Evolutionary conservation across 2,329 filamentous ascomycete genomes (phyloP), one percentile per base, ranked within the genome.

Genomic region (Phoma sp.): DNA sequence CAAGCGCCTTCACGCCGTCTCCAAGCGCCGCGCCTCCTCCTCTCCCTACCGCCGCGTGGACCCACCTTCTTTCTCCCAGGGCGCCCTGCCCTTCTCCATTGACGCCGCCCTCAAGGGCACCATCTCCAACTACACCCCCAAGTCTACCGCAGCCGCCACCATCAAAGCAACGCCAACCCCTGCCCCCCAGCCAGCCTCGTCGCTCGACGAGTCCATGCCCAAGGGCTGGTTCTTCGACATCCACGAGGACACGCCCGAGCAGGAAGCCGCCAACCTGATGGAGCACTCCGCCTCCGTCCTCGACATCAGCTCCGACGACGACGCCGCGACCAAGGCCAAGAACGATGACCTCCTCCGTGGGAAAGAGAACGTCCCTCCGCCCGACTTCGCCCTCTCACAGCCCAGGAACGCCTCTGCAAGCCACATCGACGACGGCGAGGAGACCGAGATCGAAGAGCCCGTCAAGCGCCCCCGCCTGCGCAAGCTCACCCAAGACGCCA

Each of bases 311-410:
- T 93, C 91, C 21, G 93, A 96, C 67, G 93, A 96, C 73, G 90
- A 93, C 75, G 84, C 78, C 25, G 82, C 84, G 68, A 81, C 79
- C 44, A 84, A 84, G 69, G 76, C 70, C 73, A 80, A 63, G 81
- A 81, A 78, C 53, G 70, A 74, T 29, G 84, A 90, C 62, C 83
- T 85, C 40, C 76, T 79, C 53, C 82, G 86, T 29, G 90, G 92
- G 69, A 99, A 99, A 81, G 94, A 99, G 80, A 99, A 99, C 71
- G 86, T 96, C 17, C 90, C 94, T 4, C 94, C 94, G 6, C 75
- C 76, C 2, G 79, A 77, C 47, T 81, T 72, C 39, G 31, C 63
- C 12, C 51, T 59, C 37, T 40, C 64, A 0, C 69, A 68, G 47
- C 43, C 64, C 6, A 57, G 52, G 25, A 53, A 58, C 13, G 53